These are phyloP conservation scores for Salix udensis DNA, from an alignment of 345 rosid species.

Conservation along the genomic window DNA sequence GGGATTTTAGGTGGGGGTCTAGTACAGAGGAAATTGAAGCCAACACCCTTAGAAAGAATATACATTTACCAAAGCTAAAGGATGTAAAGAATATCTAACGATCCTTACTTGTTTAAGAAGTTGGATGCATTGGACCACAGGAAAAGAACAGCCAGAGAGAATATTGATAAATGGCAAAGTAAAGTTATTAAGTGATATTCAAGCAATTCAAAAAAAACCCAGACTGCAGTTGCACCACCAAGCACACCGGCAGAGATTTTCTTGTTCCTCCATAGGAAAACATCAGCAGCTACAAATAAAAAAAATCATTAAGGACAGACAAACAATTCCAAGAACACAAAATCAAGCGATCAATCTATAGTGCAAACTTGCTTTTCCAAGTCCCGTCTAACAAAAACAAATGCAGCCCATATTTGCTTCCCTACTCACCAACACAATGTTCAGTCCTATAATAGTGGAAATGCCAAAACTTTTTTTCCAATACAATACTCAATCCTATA, in stretches of 20 bases:
- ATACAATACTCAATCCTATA: too few relatives aligned
- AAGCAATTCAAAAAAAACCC: conserved; percentile 30
- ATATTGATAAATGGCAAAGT: conserved; percentile 18
- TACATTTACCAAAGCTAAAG: background rate
- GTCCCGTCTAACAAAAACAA: background rate
- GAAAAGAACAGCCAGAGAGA: conserved; percentile 17
- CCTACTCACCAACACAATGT: background rate
- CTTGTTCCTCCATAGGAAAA: conserved; percentile 34
- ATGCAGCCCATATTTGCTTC: background rate
- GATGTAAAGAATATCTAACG: background rate
- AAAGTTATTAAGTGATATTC: conserved; percentile 26
- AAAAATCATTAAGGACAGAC: background rate
- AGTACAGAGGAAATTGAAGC: background rate
- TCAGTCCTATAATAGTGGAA: background rate
- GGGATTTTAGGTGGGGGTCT: conserved; percentile 29
- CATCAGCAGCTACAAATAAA: conserved; percentile 26
- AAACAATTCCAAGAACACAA: background rate
- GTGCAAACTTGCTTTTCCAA: background rate
- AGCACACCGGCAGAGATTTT: conserved; percentile 22
- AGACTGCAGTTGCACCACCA: conserved; percentile 20
- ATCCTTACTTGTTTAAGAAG: conserved; percentile 23
- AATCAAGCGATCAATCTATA: too few relatives aligned
- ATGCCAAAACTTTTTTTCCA: background rate
- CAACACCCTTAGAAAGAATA: background rate
- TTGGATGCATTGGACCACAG: conserved; percentile 28